A percentile compares a stretch with the other conserved stretches of the same genome.
These are phyloP conservation scores for Hansenula sp. DNA, from an alignment of 1,139 yeast genomes.

Conservation along the genomic window DNA sequence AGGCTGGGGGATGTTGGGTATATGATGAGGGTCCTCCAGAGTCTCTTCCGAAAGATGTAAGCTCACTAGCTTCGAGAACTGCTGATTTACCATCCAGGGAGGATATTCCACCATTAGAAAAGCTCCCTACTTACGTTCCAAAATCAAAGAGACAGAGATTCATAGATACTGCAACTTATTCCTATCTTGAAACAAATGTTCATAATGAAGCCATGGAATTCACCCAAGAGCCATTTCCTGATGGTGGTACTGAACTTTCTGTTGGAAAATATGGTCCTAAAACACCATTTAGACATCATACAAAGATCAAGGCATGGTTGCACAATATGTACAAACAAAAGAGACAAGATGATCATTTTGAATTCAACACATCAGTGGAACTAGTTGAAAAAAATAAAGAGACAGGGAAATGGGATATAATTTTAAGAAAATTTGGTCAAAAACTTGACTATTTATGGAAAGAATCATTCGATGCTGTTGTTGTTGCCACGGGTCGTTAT, in stretches of 20 bases:
- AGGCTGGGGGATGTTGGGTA: conserved; percentile 1
- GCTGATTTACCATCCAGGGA: neutral
- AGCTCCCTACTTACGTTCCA: conserved; percentile 3
- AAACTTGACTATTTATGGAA: conserved; percentile 2
- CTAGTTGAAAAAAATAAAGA: neutral
- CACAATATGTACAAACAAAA: conserved; percentile 20
- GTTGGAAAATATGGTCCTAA: conserved; percentile 4
- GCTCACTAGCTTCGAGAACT: neutral
- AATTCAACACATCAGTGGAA: conserved; percentile 3
- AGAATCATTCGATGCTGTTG: conserved; percentile 34
- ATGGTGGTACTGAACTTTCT: neutral
- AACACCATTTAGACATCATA: conserved; percentile 10
- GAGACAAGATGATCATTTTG: neutral
- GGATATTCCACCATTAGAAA: neutral
- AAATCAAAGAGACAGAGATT: conserved; percentile 4
- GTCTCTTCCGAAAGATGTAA: neutral
- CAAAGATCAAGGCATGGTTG: conserved; percentile 6
- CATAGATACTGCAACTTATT: conserved; percentile 7
- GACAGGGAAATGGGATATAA: conserved; percentile 2
- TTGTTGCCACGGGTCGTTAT: conserved; percentile 41
- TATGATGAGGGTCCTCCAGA: neutral
- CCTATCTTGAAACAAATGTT: conserved; percentile 8
- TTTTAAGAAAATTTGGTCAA: neutral
- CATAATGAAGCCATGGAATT: conserved; percentile 5
- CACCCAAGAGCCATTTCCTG: conserved; percentile 5